phyloP scores from a whole-genome alignment of 2,329 filamentous ascomycete genomes.

The Alternaria longipes region DNA sequence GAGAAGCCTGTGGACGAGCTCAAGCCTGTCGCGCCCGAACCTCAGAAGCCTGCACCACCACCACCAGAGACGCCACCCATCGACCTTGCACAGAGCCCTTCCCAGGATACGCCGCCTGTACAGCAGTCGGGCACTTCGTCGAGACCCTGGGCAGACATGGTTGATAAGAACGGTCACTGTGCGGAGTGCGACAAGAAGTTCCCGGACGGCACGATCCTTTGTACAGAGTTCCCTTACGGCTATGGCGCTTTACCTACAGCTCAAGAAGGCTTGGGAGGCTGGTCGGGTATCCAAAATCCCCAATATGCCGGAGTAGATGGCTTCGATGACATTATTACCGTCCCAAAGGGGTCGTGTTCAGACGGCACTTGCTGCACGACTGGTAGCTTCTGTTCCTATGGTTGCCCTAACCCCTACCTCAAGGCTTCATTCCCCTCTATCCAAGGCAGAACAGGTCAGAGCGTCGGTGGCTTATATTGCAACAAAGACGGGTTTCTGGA shows the following conservation, averaged over 20 bases:
- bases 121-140: slow-evolving; percentile 29
- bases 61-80: slow-evolving; percentile 13
- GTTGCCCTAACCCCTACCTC: slow-evolving; percentile 89
- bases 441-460: slow-evolving; percentile 83
- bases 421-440: slow-evolving; percentile 87
- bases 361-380: slow-evolving; percentile 66
- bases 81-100: slow-evolving; percentile 10
- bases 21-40: not conserved
- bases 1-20: not conserved
- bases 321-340: slow-evolving; percentile 68
- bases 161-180: slow-evolving; percentile 36
- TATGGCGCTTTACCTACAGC: slow-evolving; percentile 79
- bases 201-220: slow-evolving; percentile 76
- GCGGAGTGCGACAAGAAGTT: slow-evolving; percentile 73
- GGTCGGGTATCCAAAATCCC: slow-evolving; percentile 77
- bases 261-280: slow-evolving; percentile 77
- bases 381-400: slow-evolving; percentile 86
- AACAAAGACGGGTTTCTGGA: slow-evolving; percentile 80
- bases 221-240: slow-evolving; percentile 76
- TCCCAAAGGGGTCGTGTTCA: slow-evolving; percentile 66
- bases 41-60: slow-evolving; percentile 1
- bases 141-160: slow-evolving; percentile 26
- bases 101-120: slow-evolving; percentile 37
- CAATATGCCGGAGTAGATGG: slow-evolving; percentile 45
- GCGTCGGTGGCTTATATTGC: slow-evolving; percentile 88